phyloP scores from a whole-genome alignment of 495 filamentous ascomycete species.

The Aspergillus incahuasiensis region DNA sequence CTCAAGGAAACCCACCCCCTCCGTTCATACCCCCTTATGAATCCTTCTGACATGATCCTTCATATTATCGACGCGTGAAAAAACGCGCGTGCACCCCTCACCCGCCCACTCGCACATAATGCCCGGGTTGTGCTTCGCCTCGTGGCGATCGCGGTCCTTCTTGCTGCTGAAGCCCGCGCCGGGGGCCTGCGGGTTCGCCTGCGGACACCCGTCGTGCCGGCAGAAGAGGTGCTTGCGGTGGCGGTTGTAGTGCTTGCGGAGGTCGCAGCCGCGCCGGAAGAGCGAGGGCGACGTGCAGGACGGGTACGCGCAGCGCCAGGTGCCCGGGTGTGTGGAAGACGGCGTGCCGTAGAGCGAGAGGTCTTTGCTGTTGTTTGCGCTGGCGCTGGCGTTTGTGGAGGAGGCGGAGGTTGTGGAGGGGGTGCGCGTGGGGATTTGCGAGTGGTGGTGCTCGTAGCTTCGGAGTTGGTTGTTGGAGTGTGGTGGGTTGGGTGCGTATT shows the following conservation, averaged over 20 bases:
- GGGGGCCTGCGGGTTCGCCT: conserved; percentile 51
- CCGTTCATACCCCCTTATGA: conserved; percentile 26
- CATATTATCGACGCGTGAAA: conserved; percentile 65
- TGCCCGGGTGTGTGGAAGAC: conserved; percentile 24
- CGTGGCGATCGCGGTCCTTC: conserved; percentile 58
- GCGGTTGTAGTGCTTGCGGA: conserved; percentile 61
- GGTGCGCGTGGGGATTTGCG: background rate
- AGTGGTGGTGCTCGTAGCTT: background rate
- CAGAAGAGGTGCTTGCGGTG: conserved; percentile 62
- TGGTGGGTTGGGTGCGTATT: background rate
- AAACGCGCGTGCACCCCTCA: conserved; percentile 53
- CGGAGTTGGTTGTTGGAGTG: background rate
- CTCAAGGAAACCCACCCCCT: background rate
- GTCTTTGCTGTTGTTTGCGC: conserved; percentile 4
- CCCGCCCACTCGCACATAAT: conserved; percentile 50
- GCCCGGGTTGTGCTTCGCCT: conserved; percentile 59
- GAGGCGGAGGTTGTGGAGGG: background rate
- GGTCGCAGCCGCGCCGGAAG: conserved; percentile 59
- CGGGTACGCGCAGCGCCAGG: conserved; percentile 55
- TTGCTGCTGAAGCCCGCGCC: conserved; percentile 59
- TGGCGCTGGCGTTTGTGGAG: background rate
- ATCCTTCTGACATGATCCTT: conserved; percentile 52
- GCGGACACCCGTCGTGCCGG: conserved; percentile 56
- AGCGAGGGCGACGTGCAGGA: conserved; percentile 51
- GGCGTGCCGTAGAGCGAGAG: conserved; percentile 28